These are phyloP conservation scores for Hibiscus trionum DNA, from an alignment of 345 rosid species.

Conservation along the genomic window DNA sequence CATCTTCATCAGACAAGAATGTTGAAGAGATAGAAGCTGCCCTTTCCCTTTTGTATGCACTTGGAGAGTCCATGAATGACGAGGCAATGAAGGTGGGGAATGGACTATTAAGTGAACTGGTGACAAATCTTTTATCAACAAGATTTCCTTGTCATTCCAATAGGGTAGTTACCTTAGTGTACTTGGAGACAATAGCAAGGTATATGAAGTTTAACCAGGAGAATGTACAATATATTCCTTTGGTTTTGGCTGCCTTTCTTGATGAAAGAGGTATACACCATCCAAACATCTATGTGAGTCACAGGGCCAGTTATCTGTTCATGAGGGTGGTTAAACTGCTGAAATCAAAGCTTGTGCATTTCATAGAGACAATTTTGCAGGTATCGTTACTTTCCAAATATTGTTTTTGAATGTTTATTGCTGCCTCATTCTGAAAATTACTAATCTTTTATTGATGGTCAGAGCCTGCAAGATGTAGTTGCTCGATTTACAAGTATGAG, in stretches of 20 bases:
- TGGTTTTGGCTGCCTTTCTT: constrained; percentile 77
- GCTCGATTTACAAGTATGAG: constrained; percentile 51
- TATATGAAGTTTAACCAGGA: constrained; percentile 82
- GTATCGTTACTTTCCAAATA: constrained; percentile 23
- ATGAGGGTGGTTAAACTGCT: constrained; percentile 79
- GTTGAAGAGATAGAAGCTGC: constrained; percentile 96
- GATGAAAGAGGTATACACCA: constrained; percentile 95
- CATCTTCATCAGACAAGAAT: constrained; percentile 53
- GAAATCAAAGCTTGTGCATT: constrained; percentile 86
- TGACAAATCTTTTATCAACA: constrained; percentile 68
- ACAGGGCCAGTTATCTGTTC: constrained; percentile 85
- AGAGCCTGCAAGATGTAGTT: constrained; percentile 84
- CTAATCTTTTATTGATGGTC: constrained; percentile 12
- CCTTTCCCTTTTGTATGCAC: constrained; percentile 79
- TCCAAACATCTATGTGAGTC: constrained; percentile 64
- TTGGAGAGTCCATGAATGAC: constrained; percentile 81
- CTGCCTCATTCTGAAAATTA: not conserved
- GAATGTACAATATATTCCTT: constrained; percentile 55
- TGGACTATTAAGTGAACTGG: constrained; percentile 61
- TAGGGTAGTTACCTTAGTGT: constrained; percentile 77
- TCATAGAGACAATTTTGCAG: constrained; percentile 77
- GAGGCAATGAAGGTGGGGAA: constrained; percentile 61
- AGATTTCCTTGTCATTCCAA: constrained; percentile 78
- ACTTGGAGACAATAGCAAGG: constrained; percentile 73
- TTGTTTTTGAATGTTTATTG: not conserved